A percentile compares a stretch with the other conserved stretches of the same genome.
These are phyloP conservation scores for Phytophthora crassamura DNA, from an alignment of 352 stramenopile genomes.

Conservation along the genomic window DNA sequence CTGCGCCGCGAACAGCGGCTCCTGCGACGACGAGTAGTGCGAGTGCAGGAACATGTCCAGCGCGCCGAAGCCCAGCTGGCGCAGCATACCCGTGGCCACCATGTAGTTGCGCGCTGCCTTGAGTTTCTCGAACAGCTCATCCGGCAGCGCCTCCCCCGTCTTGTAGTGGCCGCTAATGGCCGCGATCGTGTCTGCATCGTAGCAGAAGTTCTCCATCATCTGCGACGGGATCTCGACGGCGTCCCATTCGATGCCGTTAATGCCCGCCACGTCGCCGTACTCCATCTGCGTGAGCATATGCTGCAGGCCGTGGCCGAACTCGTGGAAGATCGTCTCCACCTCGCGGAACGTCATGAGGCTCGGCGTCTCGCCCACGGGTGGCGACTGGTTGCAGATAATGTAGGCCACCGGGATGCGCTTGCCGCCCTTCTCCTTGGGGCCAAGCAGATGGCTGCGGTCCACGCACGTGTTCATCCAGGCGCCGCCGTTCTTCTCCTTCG, in stretches of 20 bases:
- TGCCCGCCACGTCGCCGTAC: slow-evolving; percentile 95
- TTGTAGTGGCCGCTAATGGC: slow-evolving; percentile 87
- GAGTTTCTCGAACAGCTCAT: slow-evolving; percentile 97
- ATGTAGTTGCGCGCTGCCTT: slow-evolving; percentile 96
- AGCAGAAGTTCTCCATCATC: slow-evolving; percentile 99
- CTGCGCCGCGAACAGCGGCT: slow-evolving; percentile 96
- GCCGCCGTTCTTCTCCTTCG: slow-evolving; percentile 97
- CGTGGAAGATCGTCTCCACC: slow-evolving; percentile 97
- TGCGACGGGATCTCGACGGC: slow-evolving; percentile 98
- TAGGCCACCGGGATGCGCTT: slow-evolving; percentile 96
- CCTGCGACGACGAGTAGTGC: slow-evolving; percentile 61
- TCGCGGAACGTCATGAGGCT: slow-evolving; percentile 99
- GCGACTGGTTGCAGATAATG: slow-evolving; percentile 98
- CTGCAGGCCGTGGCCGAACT: slow-evolving; percentile 97
- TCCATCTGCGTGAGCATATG: slow-evolving; percentile 98
- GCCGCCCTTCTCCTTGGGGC: slow-evolving; percentile 52
- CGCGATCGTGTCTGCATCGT: slow-evolving; percentile 92
- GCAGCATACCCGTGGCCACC: slow-evolving; percentile 94
- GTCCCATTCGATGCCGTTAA: slow-evolving; percentile 99
- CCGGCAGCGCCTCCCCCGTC: slow-evolving; percentile 91
- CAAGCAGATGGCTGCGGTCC: slow-evolving; percentile 91
- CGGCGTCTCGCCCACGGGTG: slow-evolving; percentile 92
- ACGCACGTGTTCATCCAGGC: slow-evolving; percentile 99
- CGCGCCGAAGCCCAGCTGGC: slow-evolving; percentile 96
- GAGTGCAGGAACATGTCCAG: slow-evolving; percentile 89